Evolutionary conservation across 2,329 filamentous ascomycete species (phyloP).

Genomic region (Bipolaris gigantea): DNA sequence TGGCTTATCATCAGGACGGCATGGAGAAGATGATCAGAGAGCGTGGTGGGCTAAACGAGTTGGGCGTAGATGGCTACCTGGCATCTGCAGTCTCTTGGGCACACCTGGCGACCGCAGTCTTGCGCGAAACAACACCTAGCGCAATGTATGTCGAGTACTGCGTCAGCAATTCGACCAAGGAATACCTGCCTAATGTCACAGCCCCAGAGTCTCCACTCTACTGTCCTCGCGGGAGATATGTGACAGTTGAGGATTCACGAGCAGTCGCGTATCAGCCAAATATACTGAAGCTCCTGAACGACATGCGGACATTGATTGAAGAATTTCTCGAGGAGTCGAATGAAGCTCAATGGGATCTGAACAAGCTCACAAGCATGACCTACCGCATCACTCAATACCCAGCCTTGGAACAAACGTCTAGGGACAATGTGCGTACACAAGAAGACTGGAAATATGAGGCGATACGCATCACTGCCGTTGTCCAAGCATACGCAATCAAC

Average conservation of each 20-base stretch:
- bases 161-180: constrained; percentile 12
- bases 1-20: constrained; percentile 34
- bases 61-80: constrained; percentile 37
- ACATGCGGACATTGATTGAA: constrained; percentile 37
- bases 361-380: constrained; percentile 22
- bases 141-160: constrained; percentile 35
- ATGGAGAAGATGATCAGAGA: constrained; percentile 37
- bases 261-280: background rate
- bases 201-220: constrained; percentile 45
- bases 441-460: constrained; percentile 42
- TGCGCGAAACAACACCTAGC: constrained; percentile 33
- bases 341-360: constrained; percentile 19
- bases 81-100: constrained; percentile 40
- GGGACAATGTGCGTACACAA: constrained; percentile 14
- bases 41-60: constrained; percentile 38
- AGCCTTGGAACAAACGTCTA: constrained; percentile 13
- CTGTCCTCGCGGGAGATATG: constrained; percentile 31
- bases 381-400: constrained; percentile 28
- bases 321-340: constrained; percentile 30
- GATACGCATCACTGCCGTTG: constrained; percentile 35
- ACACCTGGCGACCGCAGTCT: constrained; percentile 35
- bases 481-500: constrained; percentile 40
- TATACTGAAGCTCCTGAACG: constrained; percentile 29
- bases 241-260: constrained; percentile 30
- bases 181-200: constrained; percentile 22